A percentile compares a stretch with the other conserved stretches of the same genome.
Evolutionary conservation across 148 eudicot genomes (phyloP).

Genomic region (Dianthus caryophyllus): DNA sequence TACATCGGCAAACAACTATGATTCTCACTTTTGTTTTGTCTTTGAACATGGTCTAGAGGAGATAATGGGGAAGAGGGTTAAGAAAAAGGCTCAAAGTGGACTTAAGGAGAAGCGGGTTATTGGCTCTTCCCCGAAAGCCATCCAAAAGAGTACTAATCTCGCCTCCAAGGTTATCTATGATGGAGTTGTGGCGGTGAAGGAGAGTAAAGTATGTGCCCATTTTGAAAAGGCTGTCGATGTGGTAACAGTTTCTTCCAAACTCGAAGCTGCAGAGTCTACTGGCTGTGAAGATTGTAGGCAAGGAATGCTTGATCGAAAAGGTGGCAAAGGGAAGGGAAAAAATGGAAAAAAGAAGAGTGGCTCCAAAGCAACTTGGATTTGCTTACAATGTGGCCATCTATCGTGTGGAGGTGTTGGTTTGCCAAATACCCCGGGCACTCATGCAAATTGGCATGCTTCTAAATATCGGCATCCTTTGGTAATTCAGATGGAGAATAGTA

Average conservation of each 20-base stretch:
- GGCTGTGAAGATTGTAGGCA: slow-evolving; percentile 81
- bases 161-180: slow-evolving; percentile 27
- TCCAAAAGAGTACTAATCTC: slow-evolving; percentile 19
- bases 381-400: slow-evolving; percentile 81
- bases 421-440: slow-evolving; percentile 65
- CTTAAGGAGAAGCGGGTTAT: slow-evolving; percentile 49
- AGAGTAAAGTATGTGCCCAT: slow-evolving; percentile 59
- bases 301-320: slow-evolving; percentile 44
- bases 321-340: slow-evolving; percentile 58
- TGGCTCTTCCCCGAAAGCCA: slow-evolving; percentile 28
- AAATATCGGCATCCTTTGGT: slow-evolving; percentile 63
- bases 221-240: slow-evolving; percentile 60
- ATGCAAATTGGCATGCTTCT: slow-evolving; percentile 69
- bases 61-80: slow-evolving; percentile 63
- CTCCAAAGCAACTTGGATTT: slow-evolving; percentile 76
- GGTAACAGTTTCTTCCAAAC: slow-evolving; percentile 42
- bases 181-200: slow-evolving; percentile 36
- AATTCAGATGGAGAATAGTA: slow-evolving; percentile 62
- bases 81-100: slow-evolving; percentile 25
- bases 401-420: slow-evolving; percentile 88
- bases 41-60: slow-evolving; percentile 30
- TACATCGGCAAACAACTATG: neutral
- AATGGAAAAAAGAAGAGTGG: slow-evolving; percentile 62
- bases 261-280: slow-evolving; percentile 41
- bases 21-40: slow-evolving; percentile 7